Conservation (phyloP, 2,329 filamentous ascomycete genomes). For the Diaporthe vexans region DNA sequence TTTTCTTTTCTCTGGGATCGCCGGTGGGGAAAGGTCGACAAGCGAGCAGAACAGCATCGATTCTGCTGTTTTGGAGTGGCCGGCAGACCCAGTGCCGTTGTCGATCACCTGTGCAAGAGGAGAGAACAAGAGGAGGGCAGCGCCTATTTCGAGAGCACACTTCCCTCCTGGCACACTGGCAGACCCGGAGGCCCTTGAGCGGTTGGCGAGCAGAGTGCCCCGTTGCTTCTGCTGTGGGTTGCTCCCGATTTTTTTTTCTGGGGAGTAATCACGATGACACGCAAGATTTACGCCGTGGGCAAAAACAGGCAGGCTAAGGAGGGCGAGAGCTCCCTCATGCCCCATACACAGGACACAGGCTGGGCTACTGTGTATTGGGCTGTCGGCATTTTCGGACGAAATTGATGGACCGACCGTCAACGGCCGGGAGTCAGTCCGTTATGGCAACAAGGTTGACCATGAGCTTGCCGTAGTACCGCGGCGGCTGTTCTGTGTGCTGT, state of each 20-base stretch:
- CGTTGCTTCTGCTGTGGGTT: slow-evolving; percentile 26
- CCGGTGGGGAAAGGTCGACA: slow-evolving; percentile 22
- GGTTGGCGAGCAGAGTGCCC: slow-evolving; percentile 1
- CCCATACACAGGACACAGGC: not conserved
- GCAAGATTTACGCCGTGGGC: not conserved
- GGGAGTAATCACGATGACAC: slow-evolving; percentile 21
- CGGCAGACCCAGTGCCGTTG: slow-evolving; percentile 31
- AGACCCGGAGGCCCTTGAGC: not conserved
- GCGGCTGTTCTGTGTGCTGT: not conserved
- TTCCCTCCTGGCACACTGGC: not conserved
- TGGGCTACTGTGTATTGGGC: not conserved
- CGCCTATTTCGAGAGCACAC: slow-evolving; percentile 26
- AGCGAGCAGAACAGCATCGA: slow-evolving; percentile 27
- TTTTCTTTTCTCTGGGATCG: slow-evolving; percentile 3
- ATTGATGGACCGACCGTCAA: slow-evolving; percentile 9
- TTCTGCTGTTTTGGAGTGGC: slow-evolving; percentile 5
- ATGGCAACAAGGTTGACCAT: not conserved
- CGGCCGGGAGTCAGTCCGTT: not conserved
- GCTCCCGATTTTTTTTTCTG: slow-evolving; percentile 29
- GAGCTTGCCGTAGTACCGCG: not conserved
- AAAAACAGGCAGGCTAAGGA: not conserved
- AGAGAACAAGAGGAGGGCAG: slow-evolving; percentile 8
- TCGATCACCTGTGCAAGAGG: slow-evolving; percentile 28
- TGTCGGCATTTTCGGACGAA: slow-evolving; percentile 2
- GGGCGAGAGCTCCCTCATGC: not conserved